Conservation (phyloP, 495 filamentous ascomycete genomes). For the Penicillium macrosclerotiorum region DNA sequence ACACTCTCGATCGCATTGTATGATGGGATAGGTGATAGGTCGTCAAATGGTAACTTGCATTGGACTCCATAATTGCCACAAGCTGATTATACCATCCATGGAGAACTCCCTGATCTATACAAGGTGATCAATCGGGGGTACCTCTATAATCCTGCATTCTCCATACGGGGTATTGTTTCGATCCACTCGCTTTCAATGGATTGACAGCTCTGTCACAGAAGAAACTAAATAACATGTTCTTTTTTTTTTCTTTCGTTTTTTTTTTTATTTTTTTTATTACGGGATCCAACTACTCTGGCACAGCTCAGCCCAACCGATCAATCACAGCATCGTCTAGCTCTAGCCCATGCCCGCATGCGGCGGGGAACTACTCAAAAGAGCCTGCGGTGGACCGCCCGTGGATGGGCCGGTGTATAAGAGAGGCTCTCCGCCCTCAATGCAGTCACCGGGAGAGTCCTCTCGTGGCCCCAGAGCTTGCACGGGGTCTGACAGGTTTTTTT, state of each 20-base stretch:
- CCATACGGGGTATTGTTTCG: too few relatives aligned
- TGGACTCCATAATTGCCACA: too few relatives aligned
- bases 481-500: constrained; percentile 16
- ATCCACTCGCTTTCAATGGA: not conserved
- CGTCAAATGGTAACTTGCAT: too few relatives aligned
- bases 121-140: not conserved
- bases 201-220: too few relatives aligned
- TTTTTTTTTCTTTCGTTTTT: not conserved
- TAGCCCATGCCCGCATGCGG: constrained; percentile 7
- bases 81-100: too few relatives aligned
- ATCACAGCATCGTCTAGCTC: not conserved
- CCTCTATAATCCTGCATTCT: not conserved
- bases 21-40: too few relatives aligned
- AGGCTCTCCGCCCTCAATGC: constrained; percentile 20
- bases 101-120: not conserved
- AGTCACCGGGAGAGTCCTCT: constrained; percentile 27
- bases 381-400: constrained; percentile 25
- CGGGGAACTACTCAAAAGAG: constrained; percentile 8
- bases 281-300: not conserved
- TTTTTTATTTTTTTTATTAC: not conserved
- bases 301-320: not conserved
- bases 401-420: constrained; percentile 14
- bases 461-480: constrained; percentile 2
- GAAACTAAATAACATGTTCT: not conserved
- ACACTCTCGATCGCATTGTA: too few relatives aligned